Base-by-base conservation (phyloP, 495 filamentous ascomycete genomes). In the Penicillium alfredii region DNA sequence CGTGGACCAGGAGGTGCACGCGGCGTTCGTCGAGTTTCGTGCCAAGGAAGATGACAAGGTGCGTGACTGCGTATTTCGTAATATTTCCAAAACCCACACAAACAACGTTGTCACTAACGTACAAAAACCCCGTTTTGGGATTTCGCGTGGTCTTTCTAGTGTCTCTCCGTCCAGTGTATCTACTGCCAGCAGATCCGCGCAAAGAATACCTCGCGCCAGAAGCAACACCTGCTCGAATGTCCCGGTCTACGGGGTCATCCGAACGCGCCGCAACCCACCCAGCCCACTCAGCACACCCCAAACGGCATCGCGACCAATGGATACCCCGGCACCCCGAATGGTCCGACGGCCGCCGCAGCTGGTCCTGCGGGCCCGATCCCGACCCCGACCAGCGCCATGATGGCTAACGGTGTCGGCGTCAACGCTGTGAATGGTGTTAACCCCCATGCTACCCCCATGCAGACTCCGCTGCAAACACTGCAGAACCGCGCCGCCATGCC, bases 41-140 rank as follows among this genome's bases (percentile, higher is more conserved):
- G 72, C 72, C 62, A 76, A 76, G 58, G 72, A 76, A 64, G 71
- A 73, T 58, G 72, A 76, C 57, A 76, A 76, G 69, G 72, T 73
- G 63, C 52, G 64, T 69, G 57, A 63, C 55, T 61, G 45, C 39
- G 62, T 68, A 64, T 68, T 64, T 66, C 63, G 66, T 68, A 65
- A 68, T 63, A 61, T 67, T 63, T 61, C 58, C 23, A 8, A 61
- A 40, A 45, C 46, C 35, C 42, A 54, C 47, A 11, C 44, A 48
- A n/a, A n/a, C 47, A 38, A 44, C 44, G 43, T 32, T 46, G 49
- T 55, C 53, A 55, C 53, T 57, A 53, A 63, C 59, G 55, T 56
- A 49, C 50, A 8, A 33, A 50, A 49, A 49, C 28, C 26, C 46
- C 40, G 35, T 51, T 44, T 50, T 43, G 38, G 44, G 34, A 33